phyloP scores from a whole-genome alignment of 768 basidiomycete genomes.

The Coprinopsis sp. region DNA sequence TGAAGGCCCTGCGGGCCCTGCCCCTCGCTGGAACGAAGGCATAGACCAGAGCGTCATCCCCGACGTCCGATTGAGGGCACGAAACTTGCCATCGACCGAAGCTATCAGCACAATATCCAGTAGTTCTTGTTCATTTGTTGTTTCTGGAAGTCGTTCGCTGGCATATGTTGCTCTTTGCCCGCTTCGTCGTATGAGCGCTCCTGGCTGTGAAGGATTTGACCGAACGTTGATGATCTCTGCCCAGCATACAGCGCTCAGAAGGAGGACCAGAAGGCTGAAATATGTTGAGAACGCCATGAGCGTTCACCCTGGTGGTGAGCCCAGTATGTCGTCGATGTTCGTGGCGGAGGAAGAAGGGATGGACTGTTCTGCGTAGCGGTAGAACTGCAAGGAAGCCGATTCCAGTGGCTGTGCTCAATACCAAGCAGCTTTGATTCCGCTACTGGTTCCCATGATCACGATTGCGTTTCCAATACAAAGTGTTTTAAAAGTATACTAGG shows the following conservation, averaged over 20 bases:
- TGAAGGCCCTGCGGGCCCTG: constrained; percentile 2
- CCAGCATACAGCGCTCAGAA: constrained; percentile 9
- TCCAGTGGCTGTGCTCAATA: no score
- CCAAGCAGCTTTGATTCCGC: no score
- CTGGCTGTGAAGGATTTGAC: not conserved
- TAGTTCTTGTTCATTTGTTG: constrained; percentile 49
- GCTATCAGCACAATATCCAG: constrained; percentile 85
- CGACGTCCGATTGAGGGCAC: constrained; percentile 85
- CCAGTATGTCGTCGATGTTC: not conserved
- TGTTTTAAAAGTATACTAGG: no score
- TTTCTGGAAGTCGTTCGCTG: not conserved
- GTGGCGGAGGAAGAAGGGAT: constrained; percentile 7
- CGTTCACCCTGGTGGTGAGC: constrained; percentile 10
- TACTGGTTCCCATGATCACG: no score
- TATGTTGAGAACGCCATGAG: constrained; percentile 5
- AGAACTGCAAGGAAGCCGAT: no score
- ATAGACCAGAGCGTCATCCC: constrained; percentile 88
- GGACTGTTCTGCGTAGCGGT: no score
- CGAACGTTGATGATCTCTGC: constrained; percentile 9
- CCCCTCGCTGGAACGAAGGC: constrained; percentile 45
- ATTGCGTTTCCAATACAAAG: no score
- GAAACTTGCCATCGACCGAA: constrained; percentile 91
- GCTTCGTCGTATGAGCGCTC: constrained; percentile 4
- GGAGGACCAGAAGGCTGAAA: constrained; percentile 1
- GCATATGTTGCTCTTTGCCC: not conserved